Base-by-base conservation (phyloP, 208 protist genomes). In the Endotrypanum monterogeii region DNA sequence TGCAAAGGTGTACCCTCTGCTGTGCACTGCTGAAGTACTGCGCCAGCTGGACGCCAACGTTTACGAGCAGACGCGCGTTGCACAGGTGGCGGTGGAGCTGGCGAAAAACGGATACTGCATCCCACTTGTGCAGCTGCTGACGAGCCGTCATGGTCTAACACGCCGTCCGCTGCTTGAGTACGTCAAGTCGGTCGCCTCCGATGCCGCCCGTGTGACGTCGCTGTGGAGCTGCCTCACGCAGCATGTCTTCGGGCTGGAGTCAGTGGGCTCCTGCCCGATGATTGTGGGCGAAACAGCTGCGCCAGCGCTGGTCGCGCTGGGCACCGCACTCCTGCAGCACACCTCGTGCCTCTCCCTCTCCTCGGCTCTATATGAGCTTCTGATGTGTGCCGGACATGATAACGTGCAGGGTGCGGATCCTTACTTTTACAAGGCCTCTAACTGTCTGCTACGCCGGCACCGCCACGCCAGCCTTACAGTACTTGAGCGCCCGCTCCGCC, bases 311-410 rank as follows among this genome's bases (percentile, higher is more conserved):
- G 39, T 86, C 48, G 52, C 74, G 25, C 57, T 91, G 52, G 86
- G 82, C 60, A 65, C 74, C 2, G 88, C 82, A 63, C 76, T 94
- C 56, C 78, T 93, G 63, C 75, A 80, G 61, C 82, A 89, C 80
- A 73, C 72, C 6, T 56, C 78, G 3, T 72, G 65, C n/a, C 65
- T 78, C n/a, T 67, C 81, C 46, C 73, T 90, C 23, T 55, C 74
- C 12, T 71, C 79, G 2, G 74, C 77, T 12, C 79, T 96, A 16
- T 78, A 75, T 28, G 87, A 95, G 75, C 30, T 94, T 73, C 79
- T 97, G 14, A 62, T 94, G 14, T 94, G 91, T 57, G 89, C 79
- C 57, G 93, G 86, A 1, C 91, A 96, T 80, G 91, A 94, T 79
- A 74, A 92, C 83, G 72, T 92, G 23, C 89, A 94, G 67, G 85